Evolutionary conservation across 1,284 basidiomycete species (phyloP), one percentile per base, ranked within the genome.

Genomic region (Ustilago xerochloae): DNA sequence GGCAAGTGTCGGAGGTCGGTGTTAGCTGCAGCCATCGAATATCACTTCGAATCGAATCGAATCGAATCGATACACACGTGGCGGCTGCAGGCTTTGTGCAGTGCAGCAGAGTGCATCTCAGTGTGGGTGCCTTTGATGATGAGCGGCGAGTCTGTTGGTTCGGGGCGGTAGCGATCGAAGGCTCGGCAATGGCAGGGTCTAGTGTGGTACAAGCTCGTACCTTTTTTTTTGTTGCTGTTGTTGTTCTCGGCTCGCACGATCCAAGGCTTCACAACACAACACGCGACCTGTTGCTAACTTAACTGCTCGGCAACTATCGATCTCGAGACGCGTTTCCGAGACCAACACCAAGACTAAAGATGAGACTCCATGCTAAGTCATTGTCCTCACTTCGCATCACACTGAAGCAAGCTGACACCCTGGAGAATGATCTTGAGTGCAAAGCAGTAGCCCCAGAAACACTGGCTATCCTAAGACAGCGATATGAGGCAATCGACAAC

Each of bases 151-250:
- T 53, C 18, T 41, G 6, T 26, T 28, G 16, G 33, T 24, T 32
- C 43, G 28, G 28, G 55, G 16, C 35, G 46, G 57, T 41, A 51
- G 57, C 47, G 57, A 59, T 59, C 57, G 49, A 51, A 45, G 29
- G 49, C 57, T 59, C 57, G 49, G 57, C 57, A 51, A 59, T 39
- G 20, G 18, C 24, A 24, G 30, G 8, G 41, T 26, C 22, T 28
- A 8, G 9, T 26, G 30, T 36, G 54, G 45, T 57, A 54, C 39
- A 29, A 28, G 41, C 22, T 43, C 35, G 35, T 51, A 28, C 39
- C 36, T 53, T 41, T 39, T 24, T 53, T 28, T 41, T 41, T 41
- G 26, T 9, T 53, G 29, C 24, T 22, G 30, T 51, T 39, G 32
- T 33, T n/a, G 24, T 29, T 0, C n/a, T 26, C 16, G 22, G 9